Evolutionary conservation across 2,329 filamentous ascomycete genomes (phyloP).

Genomic region (Pyricularia sp.): DNA sequence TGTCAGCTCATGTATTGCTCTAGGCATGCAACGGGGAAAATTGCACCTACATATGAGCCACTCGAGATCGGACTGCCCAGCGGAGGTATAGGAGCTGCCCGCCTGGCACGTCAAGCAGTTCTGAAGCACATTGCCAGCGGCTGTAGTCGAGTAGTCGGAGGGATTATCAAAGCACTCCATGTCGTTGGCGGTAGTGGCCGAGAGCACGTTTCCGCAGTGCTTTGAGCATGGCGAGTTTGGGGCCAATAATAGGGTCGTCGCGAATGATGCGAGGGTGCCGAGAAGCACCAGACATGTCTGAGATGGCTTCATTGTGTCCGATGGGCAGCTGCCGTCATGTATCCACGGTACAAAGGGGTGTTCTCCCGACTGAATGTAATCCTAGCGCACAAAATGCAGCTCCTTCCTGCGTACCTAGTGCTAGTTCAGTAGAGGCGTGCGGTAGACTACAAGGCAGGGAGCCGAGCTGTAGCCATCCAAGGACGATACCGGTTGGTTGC

Average conservation of each 20-base stretch:
- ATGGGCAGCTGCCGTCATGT: not conserved
- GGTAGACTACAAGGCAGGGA: not conserved
- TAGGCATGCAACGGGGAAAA: not conserved
- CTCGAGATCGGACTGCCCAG: conserved; percentile 41
- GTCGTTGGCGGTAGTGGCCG: conserved; percentile 33
- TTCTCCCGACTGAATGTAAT: not conserved
- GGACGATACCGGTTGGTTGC: not conserved
- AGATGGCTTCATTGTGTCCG: not conserved
- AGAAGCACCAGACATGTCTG: conserved; percentile 10
- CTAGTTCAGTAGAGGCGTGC: not conserved
- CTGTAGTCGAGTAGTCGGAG: conserved; percentile 22
- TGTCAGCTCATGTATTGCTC: not conserved
- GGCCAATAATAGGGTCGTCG: conserved; percentile 30
- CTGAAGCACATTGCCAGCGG: conserved; percentile 38
- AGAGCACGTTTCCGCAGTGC: conserved; percentile 44
- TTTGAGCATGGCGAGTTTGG: conserved; percentile 37
- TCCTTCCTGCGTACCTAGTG: not conserved
- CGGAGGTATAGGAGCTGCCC: conserved; percentile 32
- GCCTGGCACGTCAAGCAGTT: conserved; percentile 43
- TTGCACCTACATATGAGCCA: conserved; percentile 37
- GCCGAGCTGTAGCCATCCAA: not conserved
- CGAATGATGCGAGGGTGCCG: conserved; percentile 11
- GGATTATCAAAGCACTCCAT: conserved; percentile 34
- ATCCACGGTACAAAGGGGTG: not conserved
- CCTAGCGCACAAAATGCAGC: not conserved